Conservation (phyloP, 2,329 filamentous ascomycete genomes). For the Blastomyces parvus region DNA sequence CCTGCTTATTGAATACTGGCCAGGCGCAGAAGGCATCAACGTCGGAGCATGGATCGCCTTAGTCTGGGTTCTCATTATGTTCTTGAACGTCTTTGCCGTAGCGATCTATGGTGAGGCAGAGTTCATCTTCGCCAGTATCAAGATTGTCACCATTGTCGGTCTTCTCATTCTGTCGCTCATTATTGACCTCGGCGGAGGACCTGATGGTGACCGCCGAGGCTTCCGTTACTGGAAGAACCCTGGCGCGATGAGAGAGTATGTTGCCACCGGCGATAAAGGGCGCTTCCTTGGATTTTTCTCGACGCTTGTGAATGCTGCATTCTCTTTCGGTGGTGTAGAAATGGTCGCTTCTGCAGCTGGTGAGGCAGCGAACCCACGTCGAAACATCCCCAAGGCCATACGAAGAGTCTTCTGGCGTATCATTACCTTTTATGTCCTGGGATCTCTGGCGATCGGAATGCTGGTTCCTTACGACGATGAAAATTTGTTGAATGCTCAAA, state of each 20-base stretch:
- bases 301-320: slow-evolving; percentile 36
- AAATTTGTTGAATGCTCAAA: slow-evolving; percentile 36
- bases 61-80: slow-evolving; percentile 50
- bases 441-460: slow-evolving; percentile 50
- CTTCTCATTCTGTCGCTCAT: slow-evolving; percentile 42
- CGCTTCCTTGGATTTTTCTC: slow-evolving; percentile 54
- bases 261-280: slow-evolving; percentile 49
- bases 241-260: slow-evolving; percentile 57
- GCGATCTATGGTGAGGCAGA: slow-evolving; percentile 43
- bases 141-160: slow-evolving; percentile 42
- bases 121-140: slow-evolving; percentile 44
- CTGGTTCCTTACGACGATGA: slow-evolving; percentile 60
- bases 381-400: slow-evolving; percentile 47
- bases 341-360: slow-evolving; percentile 48
- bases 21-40: slow-evolving; percentile 29
- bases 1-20: slow-evolving; percentile 55
- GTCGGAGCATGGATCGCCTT: slow-evolving; percentile 39
- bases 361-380: slow-evolving; percentile 45
- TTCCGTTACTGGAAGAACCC: slow-evolving; percentile 62
- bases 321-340: slow-evolving; percentile 36
- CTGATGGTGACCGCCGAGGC: slow-evolving; percentile 50
- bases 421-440: slow-evolving; percentile 49
- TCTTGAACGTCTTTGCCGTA: slow-evolving; percentile 51
- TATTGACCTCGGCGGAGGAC: slow-evolving; percentile 53
- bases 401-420: slow-evolving; percentile 47